Conservation (phyloP, 805 yeast genomes). For the Suhomyces canberraensis region DNA sequence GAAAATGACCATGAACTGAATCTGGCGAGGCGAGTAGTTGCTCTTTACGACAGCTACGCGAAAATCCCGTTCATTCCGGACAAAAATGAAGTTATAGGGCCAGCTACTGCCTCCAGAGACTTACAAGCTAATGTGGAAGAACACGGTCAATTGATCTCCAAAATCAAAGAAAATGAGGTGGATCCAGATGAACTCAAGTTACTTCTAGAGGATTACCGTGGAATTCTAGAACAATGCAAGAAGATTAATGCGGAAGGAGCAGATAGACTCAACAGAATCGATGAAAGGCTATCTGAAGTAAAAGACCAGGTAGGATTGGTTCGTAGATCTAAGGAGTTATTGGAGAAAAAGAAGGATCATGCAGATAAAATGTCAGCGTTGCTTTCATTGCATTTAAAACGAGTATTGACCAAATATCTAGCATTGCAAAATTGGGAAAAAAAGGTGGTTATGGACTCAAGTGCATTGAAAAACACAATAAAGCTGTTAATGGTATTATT, state of each 20-base stretch:
- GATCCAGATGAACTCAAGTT: background rate
- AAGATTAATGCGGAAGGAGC: background rate
- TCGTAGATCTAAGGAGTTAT: background rate
- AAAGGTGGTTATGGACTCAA: constrained; percentile 16
- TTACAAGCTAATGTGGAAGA: background rate
- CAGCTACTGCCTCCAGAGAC: constrained; percentile 20
- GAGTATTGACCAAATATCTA: constrained; percentile 17
- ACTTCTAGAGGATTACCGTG: background rate
- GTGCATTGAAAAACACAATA: constrained; percentile 11
- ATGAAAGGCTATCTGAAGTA: background rate
- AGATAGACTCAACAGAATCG: constrained; percentile 1
- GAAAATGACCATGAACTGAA: background rate
- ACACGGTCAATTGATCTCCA: background rate
- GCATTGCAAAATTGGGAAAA: constrained; percentile 22
- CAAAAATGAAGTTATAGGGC: constrained; percentile 27
- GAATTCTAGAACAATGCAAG: background rate
- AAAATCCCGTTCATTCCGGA: constrained; percentile 24
- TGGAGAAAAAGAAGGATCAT: background rate
- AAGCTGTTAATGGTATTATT: constrained; percentile 9
- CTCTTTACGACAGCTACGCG: constrained; percentile 16
- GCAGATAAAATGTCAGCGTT: constrained; percentile 8
- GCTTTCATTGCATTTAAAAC: constrained; percentile 14
- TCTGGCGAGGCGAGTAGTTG: constrained; percentile 15
- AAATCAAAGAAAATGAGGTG: background rate
- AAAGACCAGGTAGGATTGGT: background rate